phyloP scores from a whole-genome alignment of 139 green algal genomes.

The Desmodesmus armatus region DNA sequence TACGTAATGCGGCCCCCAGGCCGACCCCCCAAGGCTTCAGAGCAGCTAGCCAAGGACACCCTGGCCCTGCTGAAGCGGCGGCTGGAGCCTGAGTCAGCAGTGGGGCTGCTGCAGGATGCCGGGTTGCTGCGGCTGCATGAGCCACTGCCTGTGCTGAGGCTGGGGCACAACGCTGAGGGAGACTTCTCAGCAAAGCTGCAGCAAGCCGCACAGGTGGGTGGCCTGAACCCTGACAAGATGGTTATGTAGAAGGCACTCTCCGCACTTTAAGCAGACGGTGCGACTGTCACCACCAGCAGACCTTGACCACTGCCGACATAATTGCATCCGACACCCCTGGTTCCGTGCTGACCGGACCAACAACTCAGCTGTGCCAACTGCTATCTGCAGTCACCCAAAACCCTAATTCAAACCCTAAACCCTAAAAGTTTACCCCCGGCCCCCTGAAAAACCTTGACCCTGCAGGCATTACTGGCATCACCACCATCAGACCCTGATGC shows the following conservation, averaged over 20 bases:
- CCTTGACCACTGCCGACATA: no score
- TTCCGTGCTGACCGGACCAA: no score
- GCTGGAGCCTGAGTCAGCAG: conserved; percentile 49
- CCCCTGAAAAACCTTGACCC: no score
- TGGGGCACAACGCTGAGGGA: conserved; percentile 19
- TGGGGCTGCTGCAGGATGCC: conserved; percentile 61
- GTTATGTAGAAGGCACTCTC: no score
- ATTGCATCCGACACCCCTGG: no score
- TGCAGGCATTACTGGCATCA: conserved; percentile 59
- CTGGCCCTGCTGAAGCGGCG: conserved; percentile 17
- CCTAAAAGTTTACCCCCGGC: no score
- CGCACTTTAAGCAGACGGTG: no score
- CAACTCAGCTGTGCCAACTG: no score
- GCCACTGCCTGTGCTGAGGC: conserved; percentile 61
- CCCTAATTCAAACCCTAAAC: no score
- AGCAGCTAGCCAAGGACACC: not conserved
- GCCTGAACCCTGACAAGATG: not conserved
- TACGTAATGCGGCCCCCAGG: not conserved
- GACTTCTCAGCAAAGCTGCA: conserved; percentile 52
- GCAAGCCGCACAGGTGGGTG: conserved; percentile 27
- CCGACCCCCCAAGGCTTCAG: not conserved
- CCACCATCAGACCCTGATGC: conserved; percentile 73
- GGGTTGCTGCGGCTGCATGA: conserved; percentile 71
- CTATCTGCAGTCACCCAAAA: no score
- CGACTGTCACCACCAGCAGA: no score